A percentile compares a stretch with the other conserved stretches of the same genome.
These are phyloP conservation scores for Diaporthe batatas DNA, from an alignment of 2,329 filamentous ascomycete species.

Conservation along the genomic window DNA sequence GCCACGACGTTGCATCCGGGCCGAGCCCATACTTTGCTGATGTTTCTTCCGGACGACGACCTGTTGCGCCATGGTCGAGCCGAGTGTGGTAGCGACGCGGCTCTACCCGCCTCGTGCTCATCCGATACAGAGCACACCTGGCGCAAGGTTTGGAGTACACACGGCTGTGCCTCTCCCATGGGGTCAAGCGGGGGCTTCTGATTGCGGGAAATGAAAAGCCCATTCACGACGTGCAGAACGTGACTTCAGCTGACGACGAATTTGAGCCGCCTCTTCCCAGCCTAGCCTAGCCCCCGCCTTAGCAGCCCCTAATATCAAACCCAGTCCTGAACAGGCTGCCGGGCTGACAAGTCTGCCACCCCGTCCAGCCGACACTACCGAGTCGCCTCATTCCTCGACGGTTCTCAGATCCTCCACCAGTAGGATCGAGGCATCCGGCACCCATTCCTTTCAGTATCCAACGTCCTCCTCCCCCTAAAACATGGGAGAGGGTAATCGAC, in stretches of 20 bases:
- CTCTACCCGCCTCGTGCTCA: neutral
- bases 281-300: neutral
- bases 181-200: neutral
- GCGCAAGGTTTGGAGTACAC: too few relatives aligned
- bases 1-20: neutral
- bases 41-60: neutral
- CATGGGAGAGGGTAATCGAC: neutral
- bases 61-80: neutral
- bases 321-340: neutral
- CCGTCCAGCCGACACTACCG: neutral
- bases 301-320: conserved; percentile 30
- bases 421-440: neutral
- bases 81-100: conserved; percentile 6
- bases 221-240: neutral
- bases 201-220: conserved; percentile 17
- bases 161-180: conserved; percentile 15
- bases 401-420: conserved; percentile 26
- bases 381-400: neutral
- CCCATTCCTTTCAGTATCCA: neutral
- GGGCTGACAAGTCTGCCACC: neutral
- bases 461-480: neutral
- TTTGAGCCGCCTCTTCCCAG: conserved; percentile 29
- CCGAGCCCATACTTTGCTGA: neutral
- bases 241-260: conserved; percentile 19
- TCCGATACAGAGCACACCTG: too few relatives aligned